Evolutionary conservation across 176 grass and related monocot species (phyloP).

Genomic region (Aegilops longissima): DNA sequence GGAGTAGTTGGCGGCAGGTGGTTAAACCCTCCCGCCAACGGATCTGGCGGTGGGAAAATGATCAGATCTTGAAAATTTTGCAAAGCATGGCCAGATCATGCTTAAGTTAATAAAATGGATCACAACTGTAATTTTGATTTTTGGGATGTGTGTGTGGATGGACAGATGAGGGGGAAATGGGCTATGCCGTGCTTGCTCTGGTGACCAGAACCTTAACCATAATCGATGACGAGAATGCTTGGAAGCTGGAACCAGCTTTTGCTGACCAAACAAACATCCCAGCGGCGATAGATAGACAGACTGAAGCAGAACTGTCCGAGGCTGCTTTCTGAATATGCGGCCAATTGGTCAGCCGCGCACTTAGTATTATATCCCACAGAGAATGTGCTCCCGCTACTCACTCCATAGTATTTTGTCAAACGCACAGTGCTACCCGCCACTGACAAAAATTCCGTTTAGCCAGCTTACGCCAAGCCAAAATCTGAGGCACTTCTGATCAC

Average conservation of each 20-base stretch:
- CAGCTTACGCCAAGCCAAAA: slow-evolving; percentile 1
- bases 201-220: neutral
- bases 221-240: neutral
- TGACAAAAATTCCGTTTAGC: slow-evolving; percentile 19
- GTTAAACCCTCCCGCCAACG: too few species aligned
- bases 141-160: too few species aligned
- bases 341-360: neutral
- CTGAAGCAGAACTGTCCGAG: neutral
- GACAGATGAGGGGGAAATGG: too few species aligned
- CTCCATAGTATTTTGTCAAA: neutral
- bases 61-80: too few species aligned
- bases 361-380: neutral
- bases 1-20: too few species aligned
- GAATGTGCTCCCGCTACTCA: neutral
- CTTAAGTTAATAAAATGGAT: too few species aligned
- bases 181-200: too few species aligned
- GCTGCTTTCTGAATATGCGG: neutral
- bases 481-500: neutral
- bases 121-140: too few species aligned
- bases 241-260: neutral
- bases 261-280: neutral
- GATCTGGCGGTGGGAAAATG: too few species aligned
- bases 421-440: neutral
- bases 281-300: neutral
- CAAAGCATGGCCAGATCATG: too few species aligned